Base-by-base conservation (phyloP, 2,329 filamentous ascomycete genomes). In the Anisogramma anomala region DNA sequence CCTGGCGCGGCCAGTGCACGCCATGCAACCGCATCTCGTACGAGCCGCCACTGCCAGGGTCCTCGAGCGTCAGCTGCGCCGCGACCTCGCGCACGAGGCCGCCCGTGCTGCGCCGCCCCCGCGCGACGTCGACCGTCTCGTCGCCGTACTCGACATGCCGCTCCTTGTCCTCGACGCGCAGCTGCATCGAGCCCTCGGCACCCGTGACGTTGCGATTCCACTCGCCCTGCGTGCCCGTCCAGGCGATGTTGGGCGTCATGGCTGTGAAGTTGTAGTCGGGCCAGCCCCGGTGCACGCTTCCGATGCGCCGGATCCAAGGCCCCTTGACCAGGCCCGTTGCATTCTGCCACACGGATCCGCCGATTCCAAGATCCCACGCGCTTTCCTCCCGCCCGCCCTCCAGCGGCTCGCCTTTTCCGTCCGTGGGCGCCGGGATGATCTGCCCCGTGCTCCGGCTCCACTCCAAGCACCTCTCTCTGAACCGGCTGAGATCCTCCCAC, bases 141-240 rank as follows among this genome's bases (percentile, higher is more conserved):
- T 68, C 61, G 39, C 65, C 62, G 40, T 71, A 72, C 17, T 61
- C 58, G 2, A 59, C 55, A 4, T 59, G 57, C n/a, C 63, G 56
- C 17, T 66, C 66, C 43, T 65, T 62, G 53, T 77, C 73, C 13
- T 75, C 73, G 33, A 93, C 64, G 41, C 79, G 73, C 43, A 94
- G 56, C 46, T 79, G 70, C 46, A 94, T 71, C 46, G 72, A 77
- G 11, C 85, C 85, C 36, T 75, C 68, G 2, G 60, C 55, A 1
- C 85, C 84, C 0, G 87, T 94, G 44, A 94, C 69, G 58, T 95
- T 95, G 48, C 84, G 74, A 19, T 75, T 75, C 72, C 84, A 94
- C 11, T 77, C 71, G 20, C 65, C 62, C 32, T 71, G 68, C 41
- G 59, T 58, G 20, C 55, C 67, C 17, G 74, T 69, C 67, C 87